Base-by-base conservation (phyloP, 148 eudicot genomes). In the Vaccinium vitisidaea region DNA sequence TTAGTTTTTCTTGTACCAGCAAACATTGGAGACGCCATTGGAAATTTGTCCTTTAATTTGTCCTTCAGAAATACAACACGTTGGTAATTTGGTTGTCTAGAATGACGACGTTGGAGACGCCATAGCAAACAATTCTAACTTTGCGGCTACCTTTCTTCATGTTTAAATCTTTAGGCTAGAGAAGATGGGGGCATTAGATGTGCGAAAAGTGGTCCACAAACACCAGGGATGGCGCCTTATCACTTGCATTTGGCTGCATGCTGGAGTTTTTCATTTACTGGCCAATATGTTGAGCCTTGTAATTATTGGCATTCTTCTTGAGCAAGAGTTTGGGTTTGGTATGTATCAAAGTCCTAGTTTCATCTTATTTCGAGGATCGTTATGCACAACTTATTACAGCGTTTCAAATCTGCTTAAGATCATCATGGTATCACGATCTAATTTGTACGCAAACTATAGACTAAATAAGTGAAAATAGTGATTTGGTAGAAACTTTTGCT, bases 201-300 rank as follows among this genome's bases (percentile, higher is more conserved):
- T 92, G 83, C 53, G 71, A 83, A 94, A 92, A 81, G 93, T 94
- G 81, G 91, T 94, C 16, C 82, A 95, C 77, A 39, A 80, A 25
- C 92, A 91, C 83, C 95, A 95, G 83, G 95, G 92, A 46, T 95
- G 98, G 98, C 98, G 98, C 81, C 93, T 95, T 52, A 84, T 94
- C 87, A 88, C 90, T 49, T 95, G 98, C 88, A 92, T 95, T 56
- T 95, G 98, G 98, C 87, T 95, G 71, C 98, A 95, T 87, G 98
- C 92, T 86, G 98, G 98, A 81, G 95, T 95, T 89, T 88, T 95
- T 12, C 98, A 95, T 89, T 21, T 94, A 69, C 89, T 95, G 69
- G 95, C 94, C 71, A 95, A 95, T 85, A 94, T 95, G 98, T 21
- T 94, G 90, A 91, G 98, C 83, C 89, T 95, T 78, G 59, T 95